A percentile compares a stretch with the other conserved stretches of the same genome.
Conservation (phyloP, 768 basidiomycete genomes). For the Gautieria morchelliformis region DNA sequence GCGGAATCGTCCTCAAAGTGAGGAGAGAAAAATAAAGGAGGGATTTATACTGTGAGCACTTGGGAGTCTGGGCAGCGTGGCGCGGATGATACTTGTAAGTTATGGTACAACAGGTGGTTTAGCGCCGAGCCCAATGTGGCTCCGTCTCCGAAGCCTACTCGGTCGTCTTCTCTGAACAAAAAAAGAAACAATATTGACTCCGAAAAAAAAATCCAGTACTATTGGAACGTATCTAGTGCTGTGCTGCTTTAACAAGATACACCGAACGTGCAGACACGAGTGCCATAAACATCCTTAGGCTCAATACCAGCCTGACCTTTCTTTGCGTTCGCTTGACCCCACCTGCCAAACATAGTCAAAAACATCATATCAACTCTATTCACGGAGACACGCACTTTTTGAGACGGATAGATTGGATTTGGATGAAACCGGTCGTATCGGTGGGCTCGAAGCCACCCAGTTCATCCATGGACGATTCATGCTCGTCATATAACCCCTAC, state of each 20-base stretch:
- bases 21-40: not conserved
- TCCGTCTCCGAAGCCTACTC: too few relatives aligned
- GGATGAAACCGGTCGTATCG: slow-evolving; percentile 93
- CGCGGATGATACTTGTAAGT: not conserved
- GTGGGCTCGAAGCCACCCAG: slow-evolving; percentile 96
- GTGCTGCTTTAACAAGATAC: not conserved
- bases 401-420: slow-evolving; percentile 94
- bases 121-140: not conserved
- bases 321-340: slow-evolving; percentile 80
- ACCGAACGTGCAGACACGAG: slow-evolving; percentile 28
- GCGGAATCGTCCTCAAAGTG: not conserved
- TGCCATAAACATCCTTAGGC: slow-evolving; percentile 72
- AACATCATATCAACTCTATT: not conserved
- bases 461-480: slow-evolving; percentile 96
- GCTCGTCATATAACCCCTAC: slow-evolving; percentile 90
- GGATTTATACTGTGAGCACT: not conserved
- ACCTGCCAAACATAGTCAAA: slow-evolving; percentile 33
- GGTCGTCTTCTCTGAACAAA: too few relatives aligned
- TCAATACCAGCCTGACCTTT: slow-evolving; percentile 75
- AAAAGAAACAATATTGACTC: not conserved
- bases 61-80: not conserved
- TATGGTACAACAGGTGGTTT: not conserved
- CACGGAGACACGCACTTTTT: slow-evolving; percentile 63
- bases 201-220: not conserved
- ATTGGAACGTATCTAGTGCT: not conserved